Evolutionary conservation across 495 filamentous ascomycete species (phyloP), one percentile per base, ranked within the genome.

Genomic region (Rhizodiscina lignyota): DNA sequence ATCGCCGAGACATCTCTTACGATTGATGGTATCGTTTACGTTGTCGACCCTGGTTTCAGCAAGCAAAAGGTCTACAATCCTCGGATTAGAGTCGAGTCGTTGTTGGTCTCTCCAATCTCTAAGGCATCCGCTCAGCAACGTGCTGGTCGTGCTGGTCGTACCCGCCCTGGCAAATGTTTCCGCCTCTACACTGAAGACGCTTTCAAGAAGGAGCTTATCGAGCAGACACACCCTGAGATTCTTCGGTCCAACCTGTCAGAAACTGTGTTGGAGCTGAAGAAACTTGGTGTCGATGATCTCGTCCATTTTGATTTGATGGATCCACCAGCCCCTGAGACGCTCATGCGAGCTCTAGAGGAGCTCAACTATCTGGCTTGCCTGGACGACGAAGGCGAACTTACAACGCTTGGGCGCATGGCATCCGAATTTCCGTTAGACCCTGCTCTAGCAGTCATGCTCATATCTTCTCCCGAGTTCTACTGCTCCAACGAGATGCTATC

Each of bases 21-120:
- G 26, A 99, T 99, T 35, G 91, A 99, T 52, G 91, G 91, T 51
- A 96, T 99, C 40, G 91, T 99, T 18, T 99, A 94, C 44, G 91
- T 99, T 13, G 86, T 99, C 5, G 91, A 99, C 51, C 89, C 91
- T 4, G 91, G 91, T 16, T 99, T 99, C 61, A 92, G 82, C 54
- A 99, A 99, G 66, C 91, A 99, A 54, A 99, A 99, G 60, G 85
- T 99, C 42, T 99, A 96, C 67, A 94, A 96, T 51, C 87, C 91
- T 18, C 76, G 91, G 35, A 82, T 94, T 37, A 79, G 91, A 51
- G 86, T 96, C 27, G 91, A 99, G 55, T 96, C 91, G 0, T 64
- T 99, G 1, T 63, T 99, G 4, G 86, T 99, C 4, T 93, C 91
- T 10, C 81, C 91, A 3, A 96, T 96, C 36, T 94, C 87, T 21